Evolutionary conservation across 345 rosid genomes (phyloP).

Genomic region (Angophora floribunda): DNA sequence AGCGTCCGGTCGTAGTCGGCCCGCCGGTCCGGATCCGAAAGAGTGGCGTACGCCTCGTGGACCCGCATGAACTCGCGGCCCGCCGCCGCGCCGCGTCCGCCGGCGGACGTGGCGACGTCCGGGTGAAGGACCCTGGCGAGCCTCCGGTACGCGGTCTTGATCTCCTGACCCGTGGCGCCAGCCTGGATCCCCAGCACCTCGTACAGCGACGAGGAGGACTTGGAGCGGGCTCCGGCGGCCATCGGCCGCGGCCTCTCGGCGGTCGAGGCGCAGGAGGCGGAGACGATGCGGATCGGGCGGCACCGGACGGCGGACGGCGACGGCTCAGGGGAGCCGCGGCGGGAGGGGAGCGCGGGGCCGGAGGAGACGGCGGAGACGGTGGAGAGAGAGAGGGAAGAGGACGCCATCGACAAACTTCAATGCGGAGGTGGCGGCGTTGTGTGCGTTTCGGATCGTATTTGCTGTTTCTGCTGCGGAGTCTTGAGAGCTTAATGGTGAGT

Average conservation of each 20-base stretch:
- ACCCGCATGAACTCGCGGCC: constrained; percentile 40
- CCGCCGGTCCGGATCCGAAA: constrained; percentile 55
- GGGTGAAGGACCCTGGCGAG: constrained; percentile 63
- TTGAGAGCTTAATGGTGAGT: not conserved
- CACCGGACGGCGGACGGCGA: constrained; percentile 5
- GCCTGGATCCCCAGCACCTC: constrained; percentile 46
- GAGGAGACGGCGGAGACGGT: constrained; percentile 4
- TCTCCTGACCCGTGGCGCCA: constrained; percentile 49
- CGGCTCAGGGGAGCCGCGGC: not conserved
- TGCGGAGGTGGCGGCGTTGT: not conserved
- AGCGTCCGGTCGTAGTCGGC: constrained; percentile 47
- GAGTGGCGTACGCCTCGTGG: constrained; percentile 57
- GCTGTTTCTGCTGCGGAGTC: not conserved
- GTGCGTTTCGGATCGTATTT: not conserved
- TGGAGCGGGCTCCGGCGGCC: not conserved
- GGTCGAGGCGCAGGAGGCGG: constrained; percentile 30
- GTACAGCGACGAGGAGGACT: constrained; percentile 36
- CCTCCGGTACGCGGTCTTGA: constrained; percentile 57
- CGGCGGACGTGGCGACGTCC: constrained; percentile 27
- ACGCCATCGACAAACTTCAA: constrained; percentile 1
- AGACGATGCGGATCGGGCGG: constrained; percentile 20
- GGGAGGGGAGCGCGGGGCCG: not conserved
- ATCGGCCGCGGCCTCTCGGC: constrained; percentile 21
- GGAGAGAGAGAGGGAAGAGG: constrained; percentile 7
- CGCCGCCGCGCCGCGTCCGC: not conserved